phyloP scores from a whole-genome alignment of 495 filamentous ascomycete species.

The Melanomma pulvis-pyrius region DNA sequence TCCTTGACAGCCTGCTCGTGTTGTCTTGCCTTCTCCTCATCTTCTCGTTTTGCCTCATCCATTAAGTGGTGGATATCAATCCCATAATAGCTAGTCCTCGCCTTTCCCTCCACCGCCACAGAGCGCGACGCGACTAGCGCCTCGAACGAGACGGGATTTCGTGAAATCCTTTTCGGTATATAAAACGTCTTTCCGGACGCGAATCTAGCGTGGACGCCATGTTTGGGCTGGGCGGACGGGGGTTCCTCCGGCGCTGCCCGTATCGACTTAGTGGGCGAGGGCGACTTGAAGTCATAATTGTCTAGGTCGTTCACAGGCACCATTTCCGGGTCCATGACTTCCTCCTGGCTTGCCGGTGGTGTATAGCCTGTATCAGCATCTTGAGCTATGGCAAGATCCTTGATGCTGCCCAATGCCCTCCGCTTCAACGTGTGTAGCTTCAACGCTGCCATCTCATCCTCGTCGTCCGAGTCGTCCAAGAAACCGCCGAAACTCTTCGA shows the following conservation, averaged over 20 bases:
- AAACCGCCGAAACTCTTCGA: slow-evolving; percentile 29
- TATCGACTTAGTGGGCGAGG: slow-evolving; percentile 7
- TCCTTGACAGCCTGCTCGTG: neutral
- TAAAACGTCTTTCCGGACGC: slow-evolving; percentile 66
- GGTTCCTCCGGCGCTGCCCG: neutral
- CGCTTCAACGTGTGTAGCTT: slow-evolving; percentile 30
- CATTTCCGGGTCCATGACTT: slow-evolving; percentile 10
- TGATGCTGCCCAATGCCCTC: slow-evolving; percentile 21
- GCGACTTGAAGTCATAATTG: slow-evolving; percentile 14
- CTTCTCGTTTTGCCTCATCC: slow-evolving; percentile 62
- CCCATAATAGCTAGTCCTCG: slow-evolving; percentile 85
- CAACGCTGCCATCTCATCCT: slow-evolving; percentile 32
- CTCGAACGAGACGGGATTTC: slow-evolving; percentile 62
- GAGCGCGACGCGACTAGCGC: slow-evolving; percentile 71
- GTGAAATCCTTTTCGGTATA: slow-evolving; percentile 56
- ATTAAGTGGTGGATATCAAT: slow-evolving; percentile 84
- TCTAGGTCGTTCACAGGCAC: slow-evolving; percentile 15
- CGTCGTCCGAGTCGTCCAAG: slow-evolving; percentile 42
- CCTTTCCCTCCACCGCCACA: slow-evolving; percentile 65
- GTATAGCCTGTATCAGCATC: slow-evolving; percentile 19
- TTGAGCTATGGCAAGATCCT: neutral
- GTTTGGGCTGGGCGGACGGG: neutral
- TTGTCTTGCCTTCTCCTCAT: slow-evolving; percentile 20
- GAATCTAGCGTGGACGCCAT: slow-evolving; percentile 56
- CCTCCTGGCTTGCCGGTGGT: slow-evolving; percentile 32